Conservation (phyloP, 2,329 filamentous ascomycete genomes). For the Fusarium penzigii region DNA sequence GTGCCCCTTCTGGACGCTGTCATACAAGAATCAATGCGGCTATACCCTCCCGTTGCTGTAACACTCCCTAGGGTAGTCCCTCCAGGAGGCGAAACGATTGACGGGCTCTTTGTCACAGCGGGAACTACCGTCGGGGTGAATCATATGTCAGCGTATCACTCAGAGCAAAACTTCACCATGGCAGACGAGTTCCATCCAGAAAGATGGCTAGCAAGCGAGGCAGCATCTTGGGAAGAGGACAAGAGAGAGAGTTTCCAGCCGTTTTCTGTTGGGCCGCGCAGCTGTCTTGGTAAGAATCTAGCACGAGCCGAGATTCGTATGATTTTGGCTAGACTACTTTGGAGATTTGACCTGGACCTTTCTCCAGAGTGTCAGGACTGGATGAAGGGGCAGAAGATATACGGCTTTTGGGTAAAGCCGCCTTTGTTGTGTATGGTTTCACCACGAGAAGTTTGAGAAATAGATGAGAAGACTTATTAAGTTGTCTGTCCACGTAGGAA, state of each 20-base stretch:
- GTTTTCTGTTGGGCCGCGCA: constrained; percentile 18
- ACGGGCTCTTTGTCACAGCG: constrained; percentile 15
- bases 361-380: constrained; percentile 7
- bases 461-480: neutral
- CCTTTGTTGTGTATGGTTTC: constrained; percentile 10
- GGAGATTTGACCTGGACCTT: constrained; percentile 21
- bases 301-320: constrained; percentile 20
- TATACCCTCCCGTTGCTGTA: constrained; percentile 20
- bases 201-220: constrained; percentile 9
- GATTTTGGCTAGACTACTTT: constrained; percentile 17
- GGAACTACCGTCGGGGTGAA: constrained; percentile 19
- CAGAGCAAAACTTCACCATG: constrained; percentile 9
- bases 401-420: constrained; percentile 24
- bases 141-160: constrained; percentile 16
- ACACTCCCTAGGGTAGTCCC: constrained; percentile 19
- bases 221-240: neutral
- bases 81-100: constrained; percentile 8
- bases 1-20: constrained; percentile 17
- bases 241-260: constrained; percentile 16
- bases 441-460: neutral
- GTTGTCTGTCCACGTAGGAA: too few relatives aligned
- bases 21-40: constrained; percentile 16
- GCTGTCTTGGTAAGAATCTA: constrained; percentile 20
- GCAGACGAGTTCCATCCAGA: constrained; percentile 12
- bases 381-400: constrained; percentile 19